Evolutionary conservation across 2,329 filamentous ascomycete genomes (phyloP).

Genomic region (Stagonosporopsis cucurbitacearum): DNA sequence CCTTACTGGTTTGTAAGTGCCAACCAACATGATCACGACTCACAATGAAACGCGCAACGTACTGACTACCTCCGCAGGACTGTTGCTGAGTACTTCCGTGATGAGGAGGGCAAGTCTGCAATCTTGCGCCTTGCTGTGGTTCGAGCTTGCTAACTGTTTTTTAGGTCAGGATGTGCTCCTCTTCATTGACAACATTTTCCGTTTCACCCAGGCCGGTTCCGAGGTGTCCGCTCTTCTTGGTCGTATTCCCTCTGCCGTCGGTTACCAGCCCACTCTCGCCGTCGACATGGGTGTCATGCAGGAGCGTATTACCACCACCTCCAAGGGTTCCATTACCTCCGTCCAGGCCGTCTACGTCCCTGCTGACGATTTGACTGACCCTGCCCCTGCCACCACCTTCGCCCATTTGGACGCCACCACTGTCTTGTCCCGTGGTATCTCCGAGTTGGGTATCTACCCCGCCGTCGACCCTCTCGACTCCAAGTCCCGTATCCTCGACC

Average conservation of each 20-base stretch:
- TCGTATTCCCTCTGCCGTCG: constrained; percentile 99
- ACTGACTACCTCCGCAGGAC: neutral
- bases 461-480: constrained; percentile 99
- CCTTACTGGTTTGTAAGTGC: constrained; percentile 71
- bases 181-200: constrained; percentile 99
- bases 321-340: constrained; percentile 99
- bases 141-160: constrained; percentile 65
- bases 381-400: constrained; percentile 98
- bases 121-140: neutral
- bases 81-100: constrained; percentile 73
- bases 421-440: constrained; percentile 99
- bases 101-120: constrained; percentile 65
- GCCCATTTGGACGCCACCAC: constrained; percentile 99
- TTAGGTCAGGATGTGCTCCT: constrained; percentile 92
- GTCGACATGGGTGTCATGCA: constrained; percentile 67
- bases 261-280: constrained; percentile 70
- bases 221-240: constrained; percentile 99
- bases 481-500: constrained; percentile 99
- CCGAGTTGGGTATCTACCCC: constrained; percentile 99
- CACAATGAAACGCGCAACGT: too few species aligned
- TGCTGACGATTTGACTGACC: constrained; percentile 99
- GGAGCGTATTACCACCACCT: constrained; percentile 99
- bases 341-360: constrained; percentile 99
- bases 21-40: neutral
- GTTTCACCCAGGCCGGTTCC: constrained; percentile 99